Evolutionary conservation across 139 green algal genomes (phyloP).

Genomic region (Auxenochlorella protothecoides): DNA sequence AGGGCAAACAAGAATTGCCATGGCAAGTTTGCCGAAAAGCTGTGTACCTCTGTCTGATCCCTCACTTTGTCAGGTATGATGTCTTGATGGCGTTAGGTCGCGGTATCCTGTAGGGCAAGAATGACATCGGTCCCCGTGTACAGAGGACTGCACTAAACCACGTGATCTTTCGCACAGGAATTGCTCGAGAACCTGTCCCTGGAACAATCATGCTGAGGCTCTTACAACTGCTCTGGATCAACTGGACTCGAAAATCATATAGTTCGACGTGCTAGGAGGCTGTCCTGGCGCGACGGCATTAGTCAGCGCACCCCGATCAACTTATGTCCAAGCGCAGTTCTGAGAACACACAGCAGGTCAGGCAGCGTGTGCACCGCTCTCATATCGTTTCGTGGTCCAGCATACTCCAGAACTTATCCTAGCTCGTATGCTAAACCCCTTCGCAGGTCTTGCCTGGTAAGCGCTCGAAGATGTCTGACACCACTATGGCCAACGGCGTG

Average conservation of each 20-base stretch:
- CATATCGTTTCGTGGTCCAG: not conserved
- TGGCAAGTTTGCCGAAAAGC: too few species aligned
- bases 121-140: too few species aligned
- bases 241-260: not conserved
- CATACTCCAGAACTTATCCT: too few species aligned
- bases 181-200: not conserved
- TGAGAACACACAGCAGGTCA: not conserved
- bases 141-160: too few species aligned
- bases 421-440: too few species aligned
- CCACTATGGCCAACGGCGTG: conserved; percentile 16
- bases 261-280: not conserved
- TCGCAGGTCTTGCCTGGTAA: conserved; percentile 9
- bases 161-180: not conserved
- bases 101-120: too few species aligned
- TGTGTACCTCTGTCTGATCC: too few species aligned
- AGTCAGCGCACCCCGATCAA: not conserved
- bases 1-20: too few species aligned
- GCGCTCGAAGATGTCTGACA: conserved; percentile 17
- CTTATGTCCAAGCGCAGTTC: not conserved
- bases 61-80: too few species aligned
- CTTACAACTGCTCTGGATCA: not conserved
- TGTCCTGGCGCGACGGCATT: not conserved
- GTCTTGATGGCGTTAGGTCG: too few species aligned
- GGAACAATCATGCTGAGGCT: not conserved
- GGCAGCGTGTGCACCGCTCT: not conserved